A percentile compares a stretch with the other conserved stretches of the same genome.
Evolutionary conservation across 148 eudicot species (phyloP).

Genomic region (Chenopodium berlandieri): DNA sequence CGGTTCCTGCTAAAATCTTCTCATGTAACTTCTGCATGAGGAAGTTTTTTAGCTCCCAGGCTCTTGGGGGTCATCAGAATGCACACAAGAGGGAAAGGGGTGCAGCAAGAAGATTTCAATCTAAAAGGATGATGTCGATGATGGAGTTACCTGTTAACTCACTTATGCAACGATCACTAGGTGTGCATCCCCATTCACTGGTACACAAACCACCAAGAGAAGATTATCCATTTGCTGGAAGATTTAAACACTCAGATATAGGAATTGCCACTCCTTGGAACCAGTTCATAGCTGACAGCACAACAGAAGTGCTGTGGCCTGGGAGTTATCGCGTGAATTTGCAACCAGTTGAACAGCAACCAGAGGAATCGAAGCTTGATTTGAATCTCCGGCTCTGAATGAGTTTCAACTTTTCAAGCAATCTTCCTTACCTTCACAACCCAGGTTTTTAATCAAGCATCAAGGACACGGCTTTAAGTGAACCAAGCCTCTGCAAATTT

Average conservation of each 20-base stretch:
- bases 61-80: slow-evolving; percentile 85
- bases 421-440: slow-evolving; percentile 11
- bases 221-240: slow-evolving; percentile 27
- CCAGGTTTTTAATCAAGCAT: slow-evolving; percentile 4
- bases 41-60: slow-evolving; percentile 82
- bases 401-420: neutral
- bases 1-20: slow-evolving; percentile 46
- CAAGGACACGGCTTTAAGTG: slow-evolving; percentile 3
- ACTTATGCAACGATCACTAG: slow-evolving; percentile 49
- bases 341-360: slow-evolving; percentile 34
- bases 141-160: slow-evolving; percentile 37
- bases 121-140: slow-evolving; percentile 46
- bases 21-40: slow-evolving; percentile 77
- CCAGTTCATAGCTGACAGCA: slow-evolving; percentile 29
- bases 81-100: slow-evolving; percentile 84
- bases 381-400: slow-evolving; percentile 50
- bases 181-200: slow-evolving; percentile 63
- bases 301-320: slow-evolving; percentile 44
- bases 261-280: slow-evolving; percentile 26
- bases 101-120: slow-evolving; percentile 54
- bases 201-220: slow-evolving; percentile 46
- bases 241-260: slow-evolving; percentile 22
- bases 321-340: slow-evolving; percentile 56
- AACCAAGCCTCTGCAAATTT: slow-evolving; percentile 11
- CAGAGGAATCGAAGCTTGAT: slow-evolving; percentile 36